Evolutionary conservation across 164 flowering plant species (phyloP).

Genomic region (Saururus chinensis): DNA sequence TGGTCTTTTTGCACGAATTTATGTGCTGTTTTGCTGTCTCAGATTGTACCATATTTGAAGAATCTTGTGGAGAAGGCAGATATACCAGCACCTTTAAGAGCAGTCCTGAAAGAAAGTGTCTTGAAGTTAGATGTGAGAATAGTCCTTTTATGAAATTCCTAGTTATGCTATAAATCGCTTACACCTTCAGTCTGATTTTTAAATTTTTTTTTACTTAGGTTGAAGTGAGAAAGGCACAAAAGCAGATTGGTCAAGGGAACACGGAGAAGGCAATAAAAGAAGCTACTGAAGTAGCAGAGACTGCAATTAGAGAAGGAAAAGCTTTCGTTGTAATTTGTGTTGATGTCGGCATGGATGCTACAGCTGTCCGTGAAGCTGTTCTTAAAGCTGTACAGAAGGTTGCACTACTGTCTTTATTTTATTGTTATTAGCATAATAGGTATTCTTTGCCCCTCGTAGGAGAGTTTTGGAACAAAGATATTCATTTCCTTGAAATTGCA

Average conservation of each 20-base stretch:
- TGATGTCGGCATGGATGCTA: conserved; percentile 74
- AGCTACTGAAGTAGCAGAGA: conserved; percentile 56
- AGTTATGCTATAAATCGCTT: not conserved
- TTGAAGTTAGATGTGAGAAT: conserved; percentile 57
- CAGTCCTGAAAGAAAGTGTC: conserved; percentile 56
- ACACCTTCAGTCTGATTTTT: not conserved
- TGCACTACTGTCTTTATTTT: not conserved
- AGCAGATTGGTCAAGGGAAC: conserved; percentile 74
- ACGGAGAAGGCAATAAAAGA: conserved; percentile 50
- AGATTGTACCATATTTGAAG: conserved; percentile 78
- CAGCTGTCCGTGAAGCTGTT: conserved; percentile 90
- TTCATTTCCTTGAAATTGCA: conserved; percentile 19
- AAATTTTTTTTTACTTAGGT: conserved; percentile 25
- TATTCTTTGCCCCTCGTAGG: not conserved
- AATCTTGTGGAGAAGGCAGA: conserved; percentile 63
- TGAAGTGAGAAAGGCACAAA: conserved; percentile 64
- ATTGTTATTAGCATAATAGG: too few relatives aligned
- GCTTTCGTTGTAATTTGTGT: conserved; percentile 53
- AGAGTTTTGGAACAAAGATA: not conserved
- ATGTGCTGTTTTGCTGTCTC: conserved; percentile 1
- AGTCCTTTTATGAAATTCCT: not conserved
- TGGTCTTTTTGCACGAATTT: not conserved
- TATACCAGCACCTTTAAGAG: conserved; percentile 82
- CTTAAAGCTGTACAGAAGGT: conserved; percentile 43
- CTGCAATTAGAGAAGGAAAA: conserved; percentile 62